Percentiles rank a stretch among this genome's conserved stretches.
Conservation (phyloP, 228 moss, liverwort and hornwort genomes). For the Sphagnum magellanicum region DNA sequence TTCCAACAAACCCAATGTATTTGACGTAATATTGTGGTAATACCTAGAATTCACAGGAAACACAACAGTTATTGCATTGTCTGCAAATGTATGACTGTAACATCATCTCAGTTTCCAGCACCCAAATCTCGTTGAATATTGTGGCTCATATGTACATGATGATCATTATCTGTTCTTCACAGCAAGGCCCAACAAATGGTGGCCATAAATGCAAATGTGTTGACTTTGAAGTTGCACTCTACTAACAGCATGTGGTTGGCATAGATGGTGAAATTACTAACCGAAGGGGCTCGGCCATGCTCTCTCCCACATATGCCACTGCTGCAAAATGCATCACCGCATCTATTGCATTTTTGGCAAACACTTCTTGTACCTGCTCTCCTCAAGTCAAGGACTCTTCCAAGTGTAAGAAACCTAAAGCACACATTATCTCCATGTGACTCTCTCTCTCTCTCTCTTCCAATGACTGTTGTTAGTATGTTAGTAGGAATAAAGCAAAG, state of each 20-base stretch:
- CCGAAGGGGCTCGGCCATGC: slow-evolving; percentile 79
- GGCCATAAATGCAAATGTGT: background rate
- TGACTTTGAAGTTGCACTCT: background rate
- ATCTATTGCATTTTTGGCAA: slow-evolving; percentile 68
- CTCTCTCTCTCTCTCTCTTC: background rate
- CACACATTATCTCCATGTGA: background rate
- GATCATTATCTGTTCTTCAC: too few relatives aligned
- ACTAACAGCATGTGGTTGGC: background rate
- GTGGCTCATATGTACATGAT: too few relatives aligned
- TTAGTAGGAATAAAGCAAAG: background rate
- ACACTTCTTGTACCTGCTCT: slow-evolving; percentile 77
- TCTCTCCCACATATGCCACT: slow-evolving; percentile 96
- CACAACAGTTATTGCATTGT: background rate
- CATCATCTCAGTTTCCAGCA: background rate
- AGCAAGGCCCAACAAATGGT: too few relatives aligned
- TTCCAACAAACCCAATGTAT: slow-evolving; percentile 72
- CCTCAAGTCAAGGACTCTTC: slow-evolving; percentile 22
- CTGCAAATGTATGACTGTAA: background rate
- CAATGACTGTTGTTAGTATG: background rate
- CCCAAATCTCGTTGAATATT: background rate
- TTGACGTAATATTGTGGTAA: slow-evolving; percentile 94
- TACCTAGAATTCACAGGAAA: slow-evolving; percentile 34
- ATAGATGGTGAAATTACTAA: slow-evolving; percentile 8
- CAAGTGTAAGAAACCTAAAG: too few relatives aligned
- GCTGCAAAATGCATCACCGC: slow-evolving; percentile 98